Evolutionary conservation across 306 rosid species (phyloP), one percentile per base, ranked within the genome.

Genomic region (Mucuna pruriens): DNA sequence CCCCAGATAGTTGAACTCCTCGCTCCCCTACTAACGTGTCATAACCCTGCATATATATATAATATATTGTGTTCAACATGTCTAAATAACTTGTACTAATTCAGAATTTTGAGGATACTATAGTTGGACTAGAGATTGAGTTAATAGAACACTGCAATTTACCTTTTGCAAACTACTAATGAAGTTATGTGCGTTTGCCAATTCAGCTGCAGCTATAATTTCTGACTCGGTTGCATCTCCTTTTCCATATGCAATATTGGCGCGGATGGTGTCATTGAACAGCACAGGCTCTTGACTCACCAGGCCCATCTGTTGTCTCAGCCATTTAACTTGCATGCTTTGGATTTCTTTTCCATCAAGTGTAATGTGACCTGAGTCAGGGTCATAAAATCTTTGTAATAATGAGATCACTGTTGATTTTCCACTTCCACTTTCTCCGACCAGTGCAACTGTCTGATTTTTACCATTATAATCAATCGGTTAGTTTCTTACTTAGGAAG

Each of bases 351-450:
- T 80, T 42, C 91, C 92, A 78, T 93, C 97, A 20, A 93, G 85
- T 54, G 87, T 89, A 39, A 93, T 88, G 31, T 74, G 66, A 29
- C 97, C 97, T 1, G 94, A 88, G 70, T 89, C 86, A 2, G 94
- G 96, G 10, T 93, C 90, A 34, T 93, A 93, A 75, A 93, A 90
- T 49, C 97, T 88, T 45, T 93, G 94, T 85, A 93, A 38, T 44
- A 93, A 52, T 4, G 94, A 87, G 70, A 93, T 88, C 74, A 93
- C 91, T 2, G 97, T 93, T 25, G 97, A 93, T 72, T 93, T 93
- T 44, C 97, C 97, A 65, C 97, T 86, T 22, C 97, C 97, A 76
- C 97, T 93, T 87, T 91, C 97, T 17, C 97, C 97, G 9, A 91
- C 97, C 42, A 93, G 63, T 44, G 96, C 97, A 70, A 91, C 90